A percentile compares a stretch with the other conserved stretches of the same genome.
Conservation (phyloP, 2,329 filamentous ascomycete genomes). For the Pseudogymnoascus sp. region DNA sequence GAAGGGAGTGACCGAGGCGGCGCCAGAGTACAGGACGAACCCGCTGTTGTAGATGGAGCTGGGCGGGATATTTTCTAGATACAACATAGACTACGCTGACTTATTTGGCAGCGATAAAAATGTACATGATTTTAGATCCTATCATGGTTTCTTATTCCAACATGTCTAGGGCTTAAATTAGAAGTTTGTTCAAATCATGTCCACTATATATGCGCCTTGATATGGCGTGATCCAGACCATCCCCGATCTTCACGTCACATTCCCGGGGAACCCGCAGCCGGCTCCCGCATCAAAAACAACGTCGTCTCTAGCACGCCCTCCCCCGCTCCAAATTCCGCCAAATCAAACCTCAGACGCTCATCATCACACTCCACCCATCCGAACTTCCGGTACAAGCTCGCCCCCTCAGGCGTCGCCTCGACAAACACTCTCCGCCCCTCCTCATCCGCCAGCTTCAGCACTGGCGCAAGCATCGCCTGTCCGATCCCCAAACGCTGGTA, state of each 20-base stretch:
- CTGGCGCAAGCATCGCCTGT: conserved; percentile 29
- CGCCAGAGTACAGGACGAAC: conserved; percentile 55
- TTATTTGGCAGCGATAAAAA: conserved; percentile 6
- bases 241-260: conserved; percentile 5
- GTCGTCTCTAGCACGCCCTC: neutral
- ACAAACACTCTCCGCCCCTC: conserved; percentile 30
- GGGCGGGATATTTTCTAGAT: neutral
- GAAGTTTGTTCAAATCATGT: neutral
- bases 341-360: conserved; percentile 19
- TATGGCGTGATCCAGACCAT: conserved; percentile 4
- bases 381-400: conserved; percentile 32
- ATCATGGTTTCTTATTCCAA: conserved; percentile 7
- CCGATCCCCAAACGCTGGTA: conserved; percentile 32
- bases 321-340: neutral
- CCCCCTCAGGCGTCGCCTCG: conserved; percentile 32
- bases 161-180: neutral
- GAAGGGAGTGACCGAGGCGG: conserved; percentile 42
- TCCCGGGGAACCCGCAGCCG: neutral
- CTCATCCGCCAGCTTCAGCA: conserved; percentile 31
- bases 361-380: conserved; percentile 30
- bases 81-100: conserved; percentile 6
- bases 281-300: conserved; percentile 8
- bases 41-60: conserved; percentile 45
- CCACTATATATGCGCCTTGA: conserved; percentile 6
- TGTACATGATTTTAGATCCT: conserved; percentile 9